A percentile compares a stretch with the other conserved stretches of the same genome.
These are phyloP conservation scores for Bruguiera parviflora DNA, from an alignment of 345 rosid genomes.

Conservation along the genomic window DNA sequence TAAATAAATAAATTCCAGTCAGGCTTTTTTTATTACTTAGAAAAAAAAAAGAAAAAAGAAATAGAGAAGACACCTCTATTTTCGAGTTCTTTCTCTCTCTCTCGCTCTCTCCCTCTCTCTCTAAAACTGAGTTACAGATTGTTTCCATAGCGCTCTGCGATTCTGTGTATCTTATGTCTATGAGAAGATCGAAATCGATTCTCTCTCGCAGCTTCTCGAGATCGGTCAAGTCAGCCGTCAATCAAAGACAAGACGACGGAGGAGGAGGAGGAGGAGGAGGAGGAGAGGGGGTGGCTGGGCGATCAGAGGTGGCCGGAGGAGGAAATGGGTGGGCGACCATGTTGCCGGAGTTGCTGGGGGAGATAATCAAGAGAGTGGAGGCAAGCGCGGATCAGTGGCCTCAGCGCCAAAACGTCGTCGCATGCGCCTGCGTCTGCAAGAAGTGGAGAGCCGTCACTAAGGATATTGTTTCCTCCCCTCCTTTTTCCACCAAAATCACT, in stretches of 20 bases:
- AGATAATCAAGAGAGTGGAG: conserved; percentile 79
- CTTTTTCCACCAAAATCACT: conserved; percentile 52
- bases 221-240: conserved; percentile 33
- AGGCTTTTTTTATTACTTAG: too few relatives aligned
- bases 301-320: conserved; percentile 16
- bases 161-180: conserved; percentile 36
- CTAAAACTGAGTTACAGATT: too few relatives aligned
- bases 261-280: conserved; percentile 1
- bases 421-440: conserved; percentile 80
- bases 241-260: conserved; percentile 13
- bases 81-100: background rate
- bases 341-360: conserved; percentile 75
- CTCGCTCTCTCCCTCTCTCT: background rate
- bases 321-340: conserved; percentile 54
- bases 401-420: conserved; percentile 57
- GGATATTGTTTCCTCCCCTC: conserved; percentile 53
- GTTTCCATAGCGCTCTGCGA: background rate
- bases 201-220: conserved; percentile 59
- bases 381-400: conserved; percentile 75
- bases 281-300: background rate
- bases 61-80: background rate
- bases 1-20: too few relatives aligned
- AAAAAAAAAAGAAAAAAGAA: too few relatives aligned
- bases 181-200: conserved; percentile 50
- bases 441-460: conserved; percentile 73